phyloP scores from a whole-genome alignment of 768 basidiomycete species.

The Boletus patriciae region DNA sequence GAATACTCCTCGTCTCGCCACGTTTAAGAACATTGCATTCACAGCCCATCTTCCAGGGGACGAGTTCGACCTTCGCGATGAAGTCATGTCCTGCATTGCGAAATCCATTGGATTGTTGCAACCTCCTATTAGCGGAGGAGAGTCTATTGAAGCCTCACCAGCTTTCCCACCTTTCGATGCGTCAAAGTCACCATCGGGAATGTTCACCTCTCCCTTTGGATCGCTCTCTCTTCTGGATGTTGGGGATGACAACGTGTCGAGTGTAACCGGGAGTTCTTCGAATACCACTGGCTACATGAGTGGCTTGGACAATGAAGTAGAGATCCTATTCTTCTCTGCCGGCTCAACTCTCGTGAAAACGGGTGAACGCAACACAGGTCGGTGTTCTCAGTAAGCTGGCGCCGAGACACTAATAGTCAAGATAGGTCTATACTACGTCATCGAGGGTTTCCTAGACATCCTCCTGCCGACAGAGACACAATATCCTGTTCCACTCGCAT shows the following conservation, averaged over 20 bases:
- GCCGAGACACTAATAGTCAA: neutral
- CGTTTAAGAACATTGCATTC: conserved; percentile 28
- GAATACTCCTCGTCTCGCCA: conserved; percentile 48
- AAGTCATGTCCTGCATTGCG: conserved; percentile 96
- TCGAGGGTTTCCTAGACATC: conserved; percentile 95
- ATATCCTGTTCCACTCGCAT: neutral
- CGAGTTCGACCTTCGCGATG: conserved; percentile 93
- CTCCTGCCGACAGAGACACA: conserved; percentile 52
- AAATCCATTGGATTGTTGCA: conserved; percentile 95
- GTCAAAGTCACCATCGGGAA: conserved; percentile 34
- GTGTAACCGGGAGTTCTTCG: conserved; percentile 58
- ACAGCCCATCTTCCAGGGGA: conserved; percentile 42
- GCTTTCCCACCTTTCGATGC: conserved; percentile 50
- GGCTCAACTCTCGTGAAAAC: conserved; percentile 85
- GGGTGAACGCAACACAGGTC: conserved; percentile 86
- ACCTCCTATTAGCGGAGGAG: conserved; percentile 70
- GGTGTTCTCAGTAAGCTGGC: conserved; percentile 6
- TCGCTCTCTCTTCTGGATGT: conserved; percentile 71
- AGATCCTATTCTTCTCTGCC: conserved; percentile 89
- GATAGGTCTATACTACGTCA: conserved; percentile 86
- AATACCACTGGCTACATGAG: conserved; percentile 58
- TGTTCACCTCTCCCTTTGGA: conserved; percentile 67
- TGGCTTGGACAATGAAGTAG: conserved; percentile 94
- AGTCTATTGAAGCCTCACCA: conserved; percentile 68
- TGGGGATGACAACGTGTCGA: conserved; percentile 66